Evolutionary conservation across 1,284 basidiomycete species (phyloP).

Genomic region (Moniliella sp.): DNA sequence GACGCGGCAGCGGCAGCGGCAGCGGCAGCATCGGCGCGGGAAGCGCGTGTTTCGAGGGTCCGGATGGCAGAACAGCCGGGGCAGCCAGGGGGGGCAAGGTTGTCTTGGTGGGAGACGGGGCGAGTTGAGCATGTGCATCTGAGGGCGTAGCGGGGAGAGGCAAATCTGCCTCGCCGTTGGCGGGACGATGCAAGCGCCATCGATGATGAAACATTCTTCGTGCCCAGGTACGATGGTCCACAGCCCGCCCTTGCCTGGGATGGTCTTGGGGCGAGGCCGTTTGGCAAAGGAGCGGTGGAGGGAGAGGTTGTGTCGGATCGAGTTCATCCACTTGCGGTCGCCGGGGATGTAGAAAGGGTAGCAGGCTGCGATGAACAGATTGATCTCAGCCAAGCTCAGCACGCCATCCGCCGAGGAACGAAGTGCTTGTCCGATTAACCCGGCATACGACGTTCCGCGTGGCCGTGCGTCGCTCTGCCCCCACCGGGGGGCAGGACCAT

Average conservation of each 20-base stretch:
- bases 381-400: slow-evolving; percentile 79
- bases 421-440: slow-evolving; percentile 81
- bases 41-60: too few relatives aligned
- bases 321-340: slow-evolving; percentile 84
- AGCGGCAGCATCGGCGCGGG: too few relatives aligned
- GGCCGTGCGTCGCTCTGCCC: slow-evolving; percentile 22
- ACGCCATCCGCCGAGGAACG: slow-evolving; percentile 60
- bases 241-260: slow-evolving; percentile 36
- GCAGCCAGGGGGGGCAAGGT: too few relatives aligned
- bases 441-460: slow-evolving; percentile 52
- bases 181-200: too few relatives aligned
- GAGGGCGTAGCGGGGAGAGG: too few relatives aligned
- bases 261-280: slow-evolving; percentile 28
- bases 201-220: slow-evolving; percentile 28
- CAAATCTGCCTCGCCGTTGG: too few relatives aligned
- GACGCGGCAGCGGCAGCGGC: too few relatives aligned
- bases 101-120: too few relatives aligned
- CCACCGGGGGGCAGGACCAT: slow-evolving; percentile 21
- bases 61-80: too few relatives aligned
- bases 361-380: slow-evolving; percentile 77
- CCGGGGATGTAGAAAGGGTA: slow-evolving; percentile 79
- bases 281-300: slow-evolving; percentile 59
- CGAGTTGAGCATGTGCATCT: too few relatives aligned
- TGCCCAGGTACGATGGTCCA: slow-evolving; percentile 35
- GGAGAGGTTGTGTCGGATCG: slow-evolving; percentile 72